Conservation (phyloP, 2,329 filamentous ascomycete genomes). For the Colletotrichum abscissum region DNA sequence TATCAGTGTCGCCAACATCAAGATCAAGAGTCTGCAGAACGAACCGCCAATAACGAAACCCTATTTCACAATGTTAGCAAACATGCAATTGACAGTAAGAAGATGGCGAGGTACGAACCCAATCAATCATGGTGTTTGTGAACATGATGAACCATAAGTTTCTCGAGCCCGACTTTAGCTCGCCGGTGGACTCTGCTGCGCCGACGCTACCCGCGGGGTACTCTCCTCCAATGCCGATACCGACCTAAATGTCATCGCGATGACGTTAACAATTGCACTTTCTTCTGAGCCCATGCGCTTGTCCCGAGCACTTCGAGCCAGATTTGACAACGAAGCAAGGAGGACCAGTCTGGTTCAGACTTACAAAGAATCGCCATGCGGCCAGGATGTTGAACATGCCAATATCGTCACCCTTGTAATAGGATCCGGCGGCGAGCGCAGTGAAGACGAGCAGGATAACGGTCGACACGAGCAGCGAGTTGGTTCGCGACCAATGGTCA, state of each 20-base stretch:
- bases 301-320: not conserved
- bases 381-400: conserved; percentile 82
- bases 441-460: conserved; percentile 88
- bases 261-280: conserved; percentile 9
- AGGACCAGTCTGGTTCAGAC: conserved; percentile 41
- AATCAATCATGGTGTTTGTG: conserved; percentile 89
- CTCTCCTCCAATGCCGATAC: conserved; percentile 60
- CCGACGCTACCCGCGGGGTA: conserved; percentile 88
- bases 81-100: conserved; percentile 36
- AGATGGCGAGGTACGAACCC: conserved; percentile 37
- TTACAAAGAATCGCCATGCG: conserved; percentile 85
- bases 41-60: conserved; percentile 85
- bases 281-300: not conserved
- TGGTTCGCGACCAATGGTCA: conserved; percentile 87
- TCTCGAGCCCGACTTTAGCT: conserved; percentile 82
- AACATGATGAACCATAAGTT: conserved; percentile 94
- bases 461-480: conserved; percentile 84
- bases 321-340: fast-evolving
- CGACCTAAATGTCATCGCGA: not conserved
- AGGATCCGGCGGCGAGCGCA: conserved; percentile 80
- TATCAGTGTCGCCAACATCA: not conserved
- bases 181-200: conserved; percentile 84
- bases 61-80: conserved; percentile 39
- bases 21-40: not conserved
- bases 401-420: conserved; percentile 74